These are phyloP conservation scores for Patellifolia procumbens DNA, from an alignment of 179 eudicot genomes.

Conservation along the genomic window DNA sequence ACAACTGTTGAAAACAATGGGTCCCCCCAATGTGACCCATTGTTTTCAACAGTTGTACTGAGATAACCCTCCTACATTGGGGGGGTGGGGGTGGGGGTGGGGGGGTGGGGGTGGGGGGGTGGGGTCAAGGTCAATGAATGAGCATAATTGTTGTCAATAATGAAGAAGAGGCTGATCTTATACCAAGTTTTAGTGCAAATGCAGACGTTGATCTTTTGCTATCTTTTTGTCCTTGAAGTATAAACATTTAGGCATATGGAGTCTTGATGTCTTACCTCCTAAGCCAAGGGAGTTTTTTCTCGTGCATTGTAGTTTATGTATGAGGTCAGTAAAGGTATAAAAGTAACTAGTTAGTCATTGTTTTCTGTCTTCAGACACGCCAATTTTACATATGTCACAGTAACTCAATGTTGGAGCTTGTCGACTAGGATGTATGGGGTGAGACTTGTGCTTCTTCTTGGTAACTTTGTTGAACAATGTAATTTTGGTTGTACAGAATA, in stretches of 20 bases:
- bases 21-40: not conserved
- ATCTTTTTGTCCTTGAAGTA: not conserved
- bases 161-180: not conserved
- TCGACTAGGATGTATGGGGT: too few relatives aligned
- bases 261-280: not conserved
- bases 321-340: not conserved
- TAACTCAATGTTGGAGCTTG: too few relatives aligned
- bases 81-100: not conserved
- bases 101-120: not conserved
- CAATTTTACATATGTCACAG: too few relatives aligned
- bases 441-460: too few relatives aligned
- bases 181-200: not conserved
- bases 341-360: too few relatives aligned
- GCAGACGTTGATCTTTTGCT: not conserved
- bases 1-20: not conserved
- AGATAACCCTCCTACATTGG: too few relatives aligned
- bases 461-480: too few relatives aligned
- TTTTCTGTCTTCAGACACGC: too few relatives aligned
- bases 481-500: too few relatives aligned
- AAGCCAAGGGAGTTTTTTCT: not conserved
- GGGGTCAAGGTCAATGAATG: not conserved
- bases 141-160: not conserved
- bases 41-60: too few relatives aligned
- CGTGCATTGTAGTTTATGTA: not conserved
- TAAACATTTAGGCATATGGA: not conserved